Conservation (phyloP, 1,284 basidiomycete species). For the Xerocomus nothofagi region DNA sequence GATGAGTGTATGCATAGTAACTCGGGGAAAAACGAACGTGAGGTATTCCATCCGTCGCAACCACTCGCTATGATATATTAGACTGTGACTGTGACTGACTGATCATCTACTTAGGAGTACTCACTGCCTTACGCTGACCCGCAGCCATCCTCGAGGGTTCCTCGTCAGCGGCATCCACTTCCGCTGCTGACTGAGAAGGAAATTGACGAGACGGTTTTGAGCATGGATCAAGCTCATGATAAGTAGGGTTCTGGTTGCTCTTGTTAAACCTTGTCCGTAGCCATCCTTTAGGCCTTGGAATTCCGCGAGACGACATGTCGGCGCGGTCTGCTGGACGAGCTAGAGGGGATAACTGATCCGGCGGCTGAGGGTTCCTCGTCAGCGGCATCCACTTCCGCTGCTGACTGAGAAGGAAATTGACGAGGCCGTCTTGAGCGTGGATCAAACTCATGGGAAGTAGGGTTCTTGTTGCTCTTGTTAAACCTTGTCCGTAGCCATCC, state of each 20-base stretch:
- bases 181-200: background rate
- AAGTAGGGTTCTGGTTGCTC: background rate
- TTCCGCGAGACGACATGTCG: background rate
- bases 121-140: background rate
- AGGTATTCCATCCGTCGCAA: background rate
- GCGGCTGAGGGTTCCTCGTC: background rate
- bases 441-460: background rate
- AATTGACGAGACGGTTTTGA: background rate
- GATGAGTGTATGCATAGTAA: background rate
- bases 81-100: background rate
- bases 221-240: background rate
- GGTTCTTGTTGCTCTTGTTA: background rate
- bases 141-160: background rate
- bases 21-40: background rate
- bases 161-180: background rate
- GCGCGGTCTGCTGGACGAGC: background rate
- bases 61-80: background rate
- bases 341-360: background rate
- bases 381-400: background rate
- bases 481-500: background rate
- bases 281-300: background rate
- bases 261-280: background rate
- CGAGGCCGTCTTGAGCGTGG: too few species aligned
- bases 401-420: background rate
- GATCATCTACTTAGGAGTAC: background rate